Base-by-base conservation (phyloP, 2,329 filamentous ascomycete genomes). In the Chrysoporthe austroafricana region DNA sequence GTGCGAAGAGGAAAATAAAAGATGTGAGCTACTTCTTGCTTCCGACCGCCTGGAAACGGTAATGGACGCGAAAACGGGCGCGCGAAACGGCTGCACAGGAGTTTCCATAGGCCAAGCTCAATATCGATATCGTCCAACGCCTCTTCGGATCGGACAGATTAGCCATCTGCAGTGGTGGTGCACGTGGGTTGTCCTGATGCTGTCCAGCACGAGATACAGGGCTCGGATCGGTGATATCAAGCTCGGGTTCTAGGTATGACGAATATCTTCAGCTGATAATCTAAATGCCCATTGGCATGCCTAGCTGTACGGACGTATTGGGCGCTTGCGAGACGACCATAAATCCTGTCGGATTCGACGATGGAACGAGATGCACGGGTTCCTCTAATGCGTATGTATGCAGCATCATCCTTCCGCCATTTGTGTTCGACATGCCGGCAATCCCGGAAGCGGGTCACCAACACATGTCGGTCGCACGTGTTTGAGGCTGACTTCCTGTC, bases 371-470 rank as follows among this genome's bases (percentile, higher is more conserved):
- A 54, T 54, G 21, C 50, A 54, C 50, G 21, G 32, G 11, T 26
- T 54, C 50, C 50, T 54, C 50, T 34, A 13, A 13, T 26, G 26
- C 11, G 26, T 54, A 21, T 11, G 5, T 32, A 54, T 54, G 50
- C 26, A 5, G 50, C 50, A 54, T 58, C 50, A 54, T 58, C 56
- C 56, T 42, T 58, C 36, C 56, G 56, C 56, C 36, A 58, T 39
- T 36, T 42, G 50, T 7, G 13, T 21, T 18, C 34, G 34, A 58
- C 5, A 39, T 36, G 34, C 36, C 56, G 56, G 56, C 34, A 16
- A 36, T 39, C 9, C 56, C 34, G 34, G 18, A 18, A 18, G 18
- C 18, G 34, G 18, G 18, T 42, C 34, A 21, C 34, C 34, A 14
- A 4, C 50, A 7, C 4, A 14, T 18, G 18, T 42, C 56, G 32